Conservation (phyloP, 768 basidiomycete species). For the Crepidotus variabilis region DNA sequence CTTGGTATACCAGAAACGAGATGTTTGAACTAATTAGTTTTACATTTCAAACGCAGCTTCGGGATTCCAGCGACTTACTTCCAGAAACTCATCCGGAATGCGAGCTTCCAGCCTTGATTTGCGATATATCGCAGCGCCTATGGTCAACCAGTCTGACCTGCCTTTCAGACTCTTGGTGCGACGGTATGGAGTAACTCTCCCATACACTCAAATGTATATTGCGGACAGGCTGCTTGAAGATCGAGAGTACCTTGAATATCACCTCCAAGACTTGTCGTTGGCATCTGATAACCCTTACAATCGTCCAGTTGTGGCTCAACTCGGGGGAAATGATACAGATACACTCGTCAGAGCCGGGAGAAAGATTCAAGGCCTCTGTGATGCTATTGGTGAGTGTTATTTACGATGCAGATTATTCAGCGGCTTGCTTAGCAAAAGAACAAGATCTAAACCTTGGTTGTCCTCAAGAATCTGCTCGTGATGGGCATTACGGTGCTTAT, state of each 20-base stretch:
- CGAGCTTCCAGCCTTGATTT: neutral
- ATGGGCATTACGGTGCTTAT: constrained; percentile 72
- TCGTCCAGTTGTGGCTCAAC: constrained; percentile 62
- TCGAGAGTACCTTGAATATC: constrained; percentile 58
- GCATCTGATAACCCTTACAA: constrained; percentile 22
- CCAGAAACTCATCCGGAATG: neutral
- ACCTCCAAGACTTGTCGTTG: constrained; percentile 50
- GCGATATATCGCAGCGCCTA: constrained; percentile 58
- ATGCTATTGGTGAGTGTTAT: constrained; percentile 58
- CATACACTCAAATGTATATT: constrained; percentile 77
- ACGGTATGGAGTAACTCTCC: constrained; percentile 59
- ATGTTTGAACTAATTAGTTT: no score
- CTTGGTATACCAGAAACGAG: no score
- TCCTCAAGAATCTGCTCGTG: constrained; percentile 65
- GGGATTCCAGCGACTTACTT: no score
- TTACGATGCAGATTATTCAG: neutral
- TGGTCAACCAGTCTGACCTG: constrained; percentile 79
- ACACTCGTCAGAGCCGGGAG: constrained; percentile 55
- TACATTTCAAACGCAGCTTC: no score
- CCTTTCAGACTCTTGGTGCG: constrained; percentile 65
- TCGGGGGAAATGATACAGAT: constrained; percentile 71
- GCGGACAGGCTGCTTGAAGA: constrained; percentile 61
- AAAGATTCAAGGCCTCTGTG: constrained; percentile 55
- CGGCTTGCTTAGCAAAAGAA: constrained; percentile 8
- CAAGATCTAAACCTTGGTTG: constrained; percentile 81